phyloP scores from a whole-genome alignment of 2,329 filamentous ascomycete genomes.

The Claviceps spartinae region DNA sequence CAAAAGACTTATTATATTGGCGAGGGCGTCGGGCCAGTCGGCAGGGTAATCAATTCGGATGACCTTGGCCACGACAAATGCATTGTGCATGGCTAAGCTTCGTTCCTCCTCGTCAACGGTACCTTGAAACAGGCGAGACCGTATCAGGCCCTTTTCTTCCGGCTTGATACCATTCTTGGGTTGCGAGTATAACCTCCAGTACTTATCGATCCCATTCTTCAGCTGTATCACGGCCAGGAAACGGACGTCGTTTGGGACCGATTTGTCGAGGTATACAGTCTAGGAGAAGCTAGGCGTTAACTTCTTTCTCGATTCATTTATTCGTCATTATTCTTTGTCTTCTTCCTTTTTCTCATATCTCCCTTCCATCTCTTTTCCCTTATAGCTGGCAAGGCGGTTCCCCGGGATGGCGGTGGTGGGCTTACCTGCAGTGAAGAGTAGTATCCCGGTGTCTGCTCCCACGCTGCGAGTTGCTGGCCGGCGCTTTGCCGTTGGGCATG shows the following conservation, averaged over 20 bases:
- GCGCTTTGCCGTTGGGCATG: constrained; percentile 51
- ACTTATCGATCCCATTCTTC: constrained; percentile 92
- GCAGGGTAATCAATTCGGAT: constrained; percentile 77
- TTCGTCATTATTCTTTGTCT: neutral
- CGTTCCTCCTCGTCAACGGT: constrained; percentile 65
- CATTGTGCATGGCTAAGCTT: constrained; percentile 73
- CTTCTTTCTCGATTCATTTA: too few relatives aligned
- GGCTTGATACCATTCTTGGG: constrained; percentile 52
- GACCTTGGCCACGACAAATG: constrained; percentile 76
- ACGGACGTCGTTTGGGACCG: constrained; percentile 62
- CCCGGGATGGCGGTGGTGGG: neutral
- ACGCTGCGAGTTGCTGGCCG: constrained; percentile 56
- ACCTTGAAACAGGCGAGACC: constrained; percentile 59
- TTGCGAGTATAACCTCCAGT: constrained; percentile 59
- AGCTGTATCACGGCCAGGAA: constrained; percentile 87
- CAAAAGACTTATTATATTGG: constrained; percentile 49
- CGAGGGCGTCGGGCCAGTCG: constrained; percentile 61
- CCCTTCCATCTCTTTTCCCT: neutral
- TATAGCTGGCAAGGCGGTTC: neutral
- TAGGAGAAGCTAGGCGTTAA: constrained; percentile 19
- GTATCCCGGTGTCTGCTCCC: constrained; percentile 55
- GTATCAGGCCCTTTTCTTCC: constrained; percentile 65
- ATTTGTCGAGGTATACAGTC: constrained; percentile 70
- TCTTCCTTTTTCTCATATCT: neutral
- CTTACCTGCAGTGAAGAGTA: constrained; percentile 55